Percentiles rank a stretch among this genome's conserved stretches.
phyloP scores from a whole-genome alignment of 2,329 filamentous ascomycete species.

The Fusarium odoratissimum region DNA sequence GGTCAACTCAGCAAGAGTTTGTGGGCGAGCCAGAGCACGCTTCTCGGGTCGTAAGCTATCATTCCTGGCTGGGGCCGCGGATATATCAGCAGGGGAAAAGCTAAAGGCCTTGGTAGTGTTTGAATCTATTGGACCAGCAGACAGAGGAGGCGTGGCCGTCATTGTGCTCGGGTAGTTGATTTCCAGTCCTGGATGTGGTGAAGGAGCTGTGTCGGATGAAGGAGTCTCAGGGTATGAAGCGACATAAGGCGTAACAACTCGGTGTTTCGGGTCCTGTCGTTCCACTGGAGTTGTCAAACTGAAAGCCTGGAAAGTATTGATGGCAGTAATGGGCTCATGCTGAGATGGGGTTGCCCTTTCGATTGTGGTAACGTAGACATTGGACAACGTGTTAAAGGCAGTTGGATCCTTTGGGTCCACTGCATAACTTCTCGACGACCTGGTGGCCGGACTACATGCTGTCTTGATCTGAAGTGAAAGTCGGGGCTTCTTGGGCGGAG shows the following conservation, averaged over 20 bases:
- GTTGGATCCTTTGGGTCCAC: conserved; percentile 70
- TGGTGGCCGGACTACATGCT: conserved; percentile 51
- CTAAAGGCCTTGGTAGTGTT: conserved; percentile 57
- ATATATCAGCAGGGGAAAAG: conserved; percentile 55
- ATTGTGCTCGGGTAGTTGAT: conserved; percentile 65
- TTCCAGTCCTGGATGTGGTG: conserved; percentile 57
- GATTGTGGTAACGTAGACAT: conserved; percentile 72
- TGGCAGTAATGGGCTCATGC: conserved; percentile 61
- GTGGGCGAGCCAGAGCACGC: conserved; percentile 24
- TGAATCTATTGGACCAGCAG: conserved; percentile 63
- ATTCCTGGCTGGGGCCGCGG: conserved; percentile 12
- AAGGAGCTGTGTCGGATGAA: conserved; percentile 62
- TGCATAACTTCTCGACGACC: conserved; percentile 48
- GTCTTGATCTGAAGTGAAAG: conserved; percentile 68
- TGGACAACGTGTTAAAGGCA: conserved; percentile 74
- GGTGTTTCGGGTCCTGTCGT: conserved; percentile 48
- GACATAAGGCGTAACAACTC: conserved; percentile 58
- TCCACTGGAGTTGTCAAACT: conserved; percentile 47
- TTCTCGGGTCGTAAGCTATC: conserved; percentile 29
- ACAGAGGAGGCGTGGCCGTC: conserved; percentile 70
- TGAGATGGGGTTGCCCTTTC: conserved; percentile 66
- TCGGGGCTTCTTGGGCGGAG: conserved; percentile 63
- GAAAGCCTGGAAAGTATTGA: conserved; percentile 55
- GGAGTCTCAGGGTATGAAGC: conserved; percentile 65
- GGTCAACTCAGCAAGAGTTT: conserved; percentile 24